phyloP scores from a whole-genome alignment of 768 basidiomycete genomes.

The Pleurotus pulmonarius region DNA sequence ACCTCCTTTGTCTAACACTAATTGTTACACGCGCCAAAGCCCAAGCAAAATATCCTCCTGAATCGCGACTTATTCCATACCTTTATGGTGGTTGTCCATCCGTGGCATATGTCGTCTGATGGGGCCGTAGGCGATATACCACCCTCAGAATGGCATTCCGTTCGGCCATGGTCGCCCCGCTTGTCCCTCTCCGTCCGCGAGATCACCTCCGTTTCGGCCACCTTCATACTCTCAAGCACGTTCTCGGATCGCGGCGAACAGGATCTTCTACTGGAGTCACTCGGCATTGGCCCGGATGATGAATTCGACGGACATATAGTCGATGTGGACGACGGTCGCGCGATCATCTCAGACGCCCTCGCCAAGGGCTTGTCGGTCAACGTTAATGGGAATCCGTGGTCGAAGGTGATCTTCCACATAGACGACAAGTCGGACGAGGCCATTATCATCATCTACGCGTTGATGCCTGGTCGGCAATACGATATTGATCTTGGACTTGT shows the following conservation, averaged over 20 bases:
- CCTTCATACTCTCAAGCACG: slow-evolving; percentile 66
- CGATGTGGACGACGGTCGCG: slow-evolving; percentile 21
- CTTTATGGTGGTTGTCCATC: not conserved
- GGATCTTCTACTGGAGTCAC: slow-evolving; percentile 39
- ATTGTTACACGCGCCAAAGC: too few species aligned
- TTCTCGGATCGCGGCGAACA: slow-evolving; percentile 35
- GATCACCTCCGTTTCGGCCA: slow-evolving; percentile 83
- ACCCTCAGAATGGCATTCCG: slow-evolving; percentile 57
- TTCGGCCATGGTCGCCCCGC: slow-evolving; percentile 73
- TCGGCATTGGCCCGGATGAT: slow-evolving; percentile 32
- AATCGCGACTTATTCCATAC: not conserved
- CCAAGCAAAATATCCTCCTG: too few species aligned
- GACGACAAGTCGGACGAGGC: slow-evolving; percentile 84
- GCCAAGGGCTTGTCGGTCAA: slow-evolving; percentile 75
- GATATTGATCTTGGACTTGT: slow-evolving; percentile 83
- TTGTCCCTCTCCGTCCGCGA: slow-evolving; percentile 72
- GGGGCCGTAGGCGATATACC: slow-evolving; percentile 16
- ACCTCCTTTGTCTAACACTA: too few species aligned
- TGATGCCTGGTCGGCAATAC: slow-evolving; percentile 86
- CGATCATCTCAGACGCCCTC: slow-evolving; percentile 62
- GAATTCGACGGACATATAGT: slow-evolving; percentile 29
- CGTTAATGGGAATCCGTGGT: slow-evolving; percentile 78
- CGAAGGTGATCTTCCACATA: slow-evolving; percentile 72
- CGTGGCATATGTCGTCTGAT: slow-evolving; percentile 22
- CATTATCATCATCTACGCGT: slow-evolving; percentile 85